phyloP scores from a whole-genome alignment of 2,329 filamentous ascomycete species.

The Chalaropsis thielavioides region DNA sequence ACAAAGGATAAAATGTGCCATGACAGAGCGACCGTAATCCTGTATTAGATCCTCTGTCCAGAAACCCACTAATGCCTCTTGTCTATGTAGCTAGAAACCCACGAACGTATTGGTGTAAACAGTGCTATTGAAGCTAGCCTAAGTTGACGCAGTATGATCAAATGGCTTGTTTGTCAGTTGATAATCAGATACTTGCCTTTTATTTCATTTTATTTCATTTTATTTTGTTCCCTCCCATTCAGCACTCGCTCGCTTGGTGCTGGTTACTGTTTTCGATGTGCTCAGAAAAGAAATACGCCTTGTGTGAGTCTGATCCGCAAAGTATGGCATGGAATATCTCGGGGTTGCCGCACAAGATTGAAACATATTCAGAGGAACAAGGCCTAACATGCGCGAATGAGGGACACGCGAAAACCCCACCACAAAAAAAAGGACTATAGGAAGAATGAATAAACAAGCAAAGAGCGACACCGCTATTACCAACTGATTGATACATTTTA shows the following conservation, averaged over 20 bases:
- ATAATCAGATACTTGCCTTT: too few relatives aligned
- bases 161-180: too few relatives aligned
- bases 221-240: not conserved
- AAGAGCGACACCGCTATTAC: not conserved
- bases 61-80: too few relatives aligned
- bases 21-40: too few relatives aligned
- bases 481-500: not conserved
- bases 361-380: not conserved
- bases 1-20: too few relatives aligned
- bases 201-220: not conserved
- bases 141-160: too few relatives aligned
- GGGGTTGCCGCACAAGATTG: not conserved
- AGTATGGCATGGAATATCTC: not conserved
- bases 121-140: too few relatives aligned
- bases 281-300: not conserved
- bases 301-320: not conserved
- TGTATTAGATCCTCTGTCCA: too few relatives aligned
- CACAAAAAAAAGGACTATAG: not conserved
- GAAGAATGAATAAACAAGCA: not conserved
- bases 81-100: too few relatives aligned
- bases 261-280: not conserved
- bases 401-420: not conserved
- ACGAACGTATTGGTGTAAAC: too few relatives aligned
- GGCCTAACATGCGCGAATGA: not conserved
- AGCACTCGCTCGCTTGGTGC: not conserved